A percentile compares a stretch with the other conserved stretches of the same genome.
phyloP scores from a whole-genome alignment of 345 rosid species.

The Ailanthus altissimus region DNA sequence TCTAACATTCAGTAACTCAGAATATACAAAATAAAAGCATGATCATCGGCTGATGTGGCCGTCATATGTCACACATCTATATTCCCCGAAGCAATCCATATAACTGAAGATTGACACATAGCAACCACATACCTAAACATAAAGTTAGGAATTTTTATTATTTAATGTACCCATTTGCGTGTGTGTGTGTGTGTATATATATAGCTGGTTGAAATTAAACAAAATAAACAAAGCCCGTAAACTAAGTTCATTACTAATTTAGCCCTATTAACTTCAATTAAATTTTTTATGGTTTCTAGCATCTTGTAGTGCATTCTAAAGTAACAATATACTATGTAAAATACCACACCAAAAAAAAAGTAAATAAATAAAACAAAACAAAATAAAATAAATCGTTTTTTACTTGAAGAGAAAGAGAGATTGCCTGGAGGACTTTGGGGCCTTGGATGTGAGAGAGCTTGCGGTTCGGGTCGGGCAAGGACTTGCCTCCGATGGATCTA shows the following conservation, averaged over 20 bases:
- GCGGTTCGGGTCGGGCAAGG: constrained; percentile 57
- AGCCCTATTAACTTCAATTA: not conserved
- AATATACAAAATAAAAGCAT: not conserved
- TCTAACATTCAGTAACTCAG: not conserved
- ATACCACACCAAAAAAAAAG: not conserved
- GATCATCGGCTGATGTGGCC: not conserved
- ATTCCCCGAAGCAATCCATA: not conserved
- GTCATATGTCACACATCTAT: not conserved
- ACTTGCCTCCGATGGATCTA: constrained; percentile 57
- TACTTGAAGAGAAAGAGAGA: not conserved
- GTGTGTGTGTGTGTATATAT: no score
- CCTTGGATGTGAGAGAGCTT: constrained; percentile 61
- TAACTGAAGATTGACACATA: not conserved
- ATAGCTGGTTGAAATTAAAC: not conserved
- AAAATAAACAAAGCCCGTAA: not conserved
- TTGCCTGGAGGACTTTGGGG: constrained; percentile 82
- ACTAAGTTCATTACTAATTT: not conserved
- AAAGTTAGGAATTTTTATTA: not conserved
- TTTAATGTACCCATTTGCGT: no score
- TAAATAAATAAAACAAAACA: not conserved
- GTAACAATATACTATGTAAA: not conserved
- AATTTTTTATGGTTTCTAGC: not conserved
- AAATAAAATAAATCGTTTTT: not conserved
- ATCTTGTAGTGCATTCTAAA: not conserved
- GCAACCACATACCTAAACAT: not conserved